Percentiles rank a stretch among this genome's conserved stretches.
Evolutionary conservation across 176 grass and related monocot genomes (phyloP).

Genomic region (Zizania latifolia): DNA sequence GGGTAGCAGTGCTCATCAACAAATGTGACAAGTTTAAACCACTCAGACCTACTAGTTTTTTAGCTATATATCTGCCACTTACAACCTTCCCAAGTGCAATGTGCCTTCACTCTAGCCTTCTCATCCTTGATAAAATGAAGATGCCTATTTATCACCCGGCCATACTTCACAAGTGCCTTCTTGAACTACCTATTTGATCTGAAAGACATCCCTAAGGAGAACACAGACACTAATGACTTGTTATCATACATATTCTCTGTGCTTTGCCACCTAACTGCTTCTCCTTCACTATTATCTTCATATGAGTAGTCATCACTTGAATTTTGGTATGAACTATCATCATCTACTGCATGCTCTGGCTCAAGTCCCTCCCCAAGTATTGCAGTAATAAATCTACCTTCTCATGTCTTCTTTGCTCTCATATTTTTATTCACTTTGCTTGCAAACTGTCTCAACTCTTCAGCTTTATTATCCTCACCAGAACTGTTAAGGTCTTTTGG

Average conservation of each 20-base stretch:
- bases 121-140: too few species aligned
- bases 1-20: too few species aligned
- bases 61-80: too few species aligned
- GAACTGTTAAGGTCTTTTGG: background rate
- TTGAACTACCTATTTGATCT: background rate
- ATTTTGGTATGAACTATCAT: background rate
- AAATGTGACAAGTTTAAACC: too few species aligned
- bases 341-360: background rate
- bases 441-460: background rate
- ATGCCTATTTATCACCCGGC: too few species aligned
- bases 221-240: fast-evolving
- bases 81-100: too few species aligned
- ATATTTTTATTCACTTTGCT: background rate
- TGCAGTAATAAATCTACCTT: background rate
- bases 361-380: background rate
- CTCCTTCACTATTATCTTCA: background rate
- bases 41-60: too few species aligned
- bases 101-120: too few species aligned
- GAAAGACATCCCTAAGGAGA: background rate
- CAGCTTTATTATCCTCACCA: background rate
- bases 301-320: background rate
- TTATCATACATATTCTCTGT: background rate
- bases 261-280: background rate
- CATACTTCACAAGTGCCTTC: background rate
- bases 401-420: background rate